These are phyloP conservation scores for Phoma sp. DNA, from an alignment of 2,329 filamentous ascomycete genomes.

Conservation along the genomic window DNA sequence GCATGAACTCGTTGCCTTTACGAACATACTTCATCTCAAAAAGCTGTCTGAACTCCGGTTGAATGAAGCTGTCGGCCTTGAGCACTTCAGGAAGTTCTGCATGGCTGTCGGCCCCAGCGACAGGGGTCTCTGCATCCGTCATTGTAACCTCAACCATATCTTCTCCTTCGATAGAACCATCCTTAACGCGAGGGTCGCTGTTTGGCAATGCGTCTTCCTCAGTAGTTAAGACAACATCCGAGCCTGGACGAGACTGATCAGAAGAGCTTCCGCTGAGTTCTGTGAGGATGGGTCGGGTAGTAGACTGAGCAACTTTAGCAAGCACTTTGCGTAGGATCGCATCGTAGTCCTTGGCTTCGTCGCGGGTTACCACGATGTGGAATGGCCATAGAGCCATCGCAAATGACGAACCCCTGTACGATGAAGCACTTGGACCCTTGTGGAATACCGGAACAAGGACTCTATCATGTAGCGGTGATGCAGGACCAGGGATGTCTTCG, in stretches of 20 bases:
- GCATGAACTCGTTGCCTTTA: conserved; percentile 62
- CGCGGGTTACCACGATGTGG: conserved; percentile 75
- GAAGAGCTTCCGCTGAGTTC: conserved; percentile 59
- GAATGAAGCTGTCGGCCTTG: conserved; percentile 63
- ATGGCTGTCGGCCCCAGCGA: conserved; percentile 23
- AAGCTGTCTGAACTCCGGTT: conserved; percentile 65
- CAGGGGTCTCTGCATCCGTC: conserved; percentile 61
- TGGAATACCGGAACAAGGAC: conserved; percentile 76
- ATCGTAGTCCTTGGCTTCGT: conserved; percentile 74
- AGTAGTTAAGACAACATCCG: conserved; percentile 71
- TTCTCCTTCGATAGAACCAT: conserved; percentile 83
- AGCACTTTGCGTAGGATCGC: conserved; percentile 80
- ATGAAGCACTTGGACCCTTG: conserved; percentile 52
- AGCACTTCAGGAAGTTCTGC: conserved; percentile 52
- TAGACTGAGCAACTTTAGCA: conserved; percentile 75
- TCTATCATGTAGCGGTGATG: conserved; percentile 67
- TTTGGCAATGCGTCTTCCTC: conserved; percentile 69
- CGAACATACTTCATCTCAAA: conserved; percentile 77
- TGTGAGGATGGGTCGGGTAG: conserved; percentile 69
- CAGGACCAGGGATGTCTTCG: conserved; percentile 59
- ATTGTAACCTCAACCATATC: conserved; percentile 92
- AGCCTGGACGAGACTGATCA: conserved; percentile 60
- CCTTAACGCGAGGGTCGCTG: conserved; percentile 72
- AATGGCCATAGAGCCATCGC: conserved; percentile 59
- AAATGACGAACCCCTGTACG: conserved; percentile 36